A percentile compares a stretch with the other conserved stretches of the same genome.
phyloP scores from a whole-genome alignment of 2,329 filamentous ascomycete species.

The Tolypocladium album region DNA sequence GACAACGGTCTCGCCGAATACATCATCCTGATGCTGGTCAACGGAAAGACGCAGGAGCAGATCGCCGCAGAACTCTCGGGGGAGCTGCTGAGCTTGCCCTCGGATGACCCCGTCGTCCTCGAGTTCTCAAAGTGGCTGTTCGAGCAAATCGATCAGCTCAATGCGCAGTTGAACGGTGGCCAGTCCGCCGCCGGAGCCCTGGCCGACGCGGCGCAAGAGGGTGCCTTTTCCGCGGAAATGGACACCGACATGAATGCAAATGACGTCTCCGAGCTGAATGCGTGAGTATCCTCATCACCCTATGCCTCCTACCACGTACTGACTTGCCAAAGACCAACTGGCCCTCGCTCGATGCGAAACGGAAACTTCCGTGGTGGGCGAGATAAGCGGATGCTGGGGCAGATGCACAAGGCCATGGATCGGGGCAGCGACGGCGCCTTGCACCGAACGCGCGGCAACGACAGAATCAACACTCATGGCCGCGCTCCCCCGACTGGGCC shows the following conservation, averaged over 20 bases:
- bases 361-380: conserved; percentile 48
- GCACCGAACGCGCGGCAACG: conserved; percentile 67
- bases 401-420: conserved; percentile 75
- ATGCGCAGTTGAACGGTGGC: conserved; percentile 48
- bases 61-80: conserved; percentile 80
- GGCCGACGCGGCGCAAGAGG: conserved; percentile 23
- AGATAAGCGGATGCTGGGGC: conserved; percentile 75
- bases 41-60: conserved; percentile 85
- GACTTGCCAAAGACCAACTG: conserved; percentile 59
- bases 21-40: conserved; percentile 93
- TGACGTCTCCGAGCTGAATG: conserved; percentile 39
- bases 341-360: conserved; percentile 89
- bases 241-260: conserved; percentile 66
- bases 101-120: conserved; percentile 71
- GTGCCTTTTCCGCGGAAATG: conserved; percentile 30
- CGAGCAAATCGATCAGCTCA: conserved; percentile 63
- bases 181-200: conserved; percentile 17
- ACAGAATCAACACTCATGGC: conserved; percentile 70
- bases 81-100: conserved; percentile 71
- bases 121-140: conserved; percentile 94
- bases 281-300: conserved; percentile 33
- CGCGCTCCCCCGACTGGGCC: conserved; percentile 65
- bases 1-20: conserved; percentile 88
- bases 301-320: not conserved
- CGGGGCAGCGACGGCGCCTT: conserved; percentile 63